Base-by-base conservation (phyloP, 1,284 basidiomycete species). In the Microbotryum scabiosae region DNA sequence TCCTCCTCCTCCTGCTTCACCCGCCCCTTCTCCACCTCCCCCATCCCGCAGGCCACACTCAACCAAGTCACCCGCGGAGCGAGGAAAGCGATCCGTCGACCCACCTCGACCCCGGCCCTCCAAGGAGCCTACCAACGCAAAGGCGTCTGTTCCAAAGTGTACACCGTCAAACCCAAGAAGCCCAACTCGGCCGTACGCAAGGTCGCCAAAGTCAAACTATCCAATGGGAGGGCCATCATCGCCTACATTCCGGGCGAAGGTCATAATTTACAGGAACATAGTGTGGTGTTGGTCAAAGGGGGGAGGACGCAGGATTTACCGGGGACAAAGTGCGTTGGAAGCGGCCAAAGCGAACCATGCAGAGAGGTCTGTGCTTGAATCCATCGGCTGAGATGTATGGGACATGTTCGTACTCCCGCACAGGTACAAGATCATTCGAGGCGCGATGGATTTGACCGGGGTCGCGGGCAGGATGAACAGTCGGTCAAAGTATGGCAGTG, bases 141-240 rank as follows among this genome's bases (percentile, higher is more conserved):
- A 75, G 92, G 88, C 44, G 90, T 97, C 61, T 88, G 89, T 73
- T 83, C 85, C 32, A 84, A 85, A 68, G 84, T 97, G 26, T 87
- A 87, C 75, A 88, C 85, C 51, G 82, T 81, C 70, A 91, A 88
- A 73, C 96, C 96, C 26, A 97, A 93, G 80, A 99, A 99, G 75
- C 96, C 96, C 67, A 99, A 99, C 78, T 98, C 94, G 48, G 93
- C 93, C 50, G 91, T 97, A 73, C 88, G 96, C 65, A 98, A 97
- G 78, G 90, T 97, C 62, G 92, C 92, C 48, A 83, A 90, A 73
- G 86, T 99, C 69, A 94, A 94, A 79, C 80, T 98, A 54, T 83
- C 86, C 41, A 94, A 87, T 41, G 96, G 96, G 55, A 87, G 89
- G 75, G 86, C 85, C 47, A 82, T 93, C 61, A 87, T 88, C 77